Conservation (phyloP, 1,139 yeast genomes). For the Nadsonia commutata region DNA sequence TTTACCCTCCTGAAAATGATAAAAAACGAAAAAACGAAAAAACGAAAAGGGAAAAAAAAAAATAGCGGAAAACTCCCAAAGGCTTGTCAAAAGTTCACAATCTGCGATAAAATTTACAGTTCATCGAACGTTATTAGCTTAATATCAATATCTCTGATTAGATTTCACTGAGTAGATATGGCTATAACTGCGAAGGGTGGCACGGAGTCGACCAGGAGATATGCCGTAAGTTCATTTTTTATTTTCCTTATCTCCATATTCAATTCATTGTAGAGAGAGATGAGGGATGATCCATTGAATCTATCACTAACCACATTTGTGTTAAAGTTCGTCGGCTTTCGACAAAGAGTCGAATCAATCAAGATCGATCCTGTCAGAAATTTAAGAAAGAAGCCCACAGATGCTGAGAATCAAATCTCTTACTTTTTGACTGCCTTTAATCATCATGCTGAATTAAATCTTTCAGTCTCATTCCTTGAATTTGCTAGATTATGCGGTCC, state of each 20-base stretch:
- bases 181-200: conserved; percentile 8
- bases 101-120: background rate
- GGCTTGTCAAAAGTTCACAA: background rate
- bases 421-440: conserved; percentile 67
- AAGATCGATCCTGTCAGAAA: conserved; percentile 72
- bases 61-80: background rate
- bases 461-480: conserved; percentile 57
- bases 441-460: conserved; percentile 79
- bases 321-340: conserved; percentile 46
- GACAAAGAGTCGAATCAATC: conserved; percentile 69
- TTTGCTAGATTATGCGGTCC: conserved; percentile 44
- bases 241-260: no score
- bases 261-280: no score
- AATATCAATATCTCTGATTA: background rate
- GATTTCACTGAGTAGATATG: background rate
- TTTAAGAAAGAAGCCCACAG: conserved; percentile 49
- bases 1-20: background rate
- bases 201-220: conserved; percentile 9
- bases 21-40: background rate
- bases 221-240: conserved; percentile 9
- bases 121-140: background rate
- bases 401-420: conserved; percentile 45
- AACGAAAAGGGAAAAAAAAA: background rate
- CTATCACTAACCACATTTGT: background rate
- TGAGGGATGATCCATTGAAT: background rate